Conservation (phyloP, 164 flowering plant genomes). For the Chloranthus sessilifolius region DNA sequence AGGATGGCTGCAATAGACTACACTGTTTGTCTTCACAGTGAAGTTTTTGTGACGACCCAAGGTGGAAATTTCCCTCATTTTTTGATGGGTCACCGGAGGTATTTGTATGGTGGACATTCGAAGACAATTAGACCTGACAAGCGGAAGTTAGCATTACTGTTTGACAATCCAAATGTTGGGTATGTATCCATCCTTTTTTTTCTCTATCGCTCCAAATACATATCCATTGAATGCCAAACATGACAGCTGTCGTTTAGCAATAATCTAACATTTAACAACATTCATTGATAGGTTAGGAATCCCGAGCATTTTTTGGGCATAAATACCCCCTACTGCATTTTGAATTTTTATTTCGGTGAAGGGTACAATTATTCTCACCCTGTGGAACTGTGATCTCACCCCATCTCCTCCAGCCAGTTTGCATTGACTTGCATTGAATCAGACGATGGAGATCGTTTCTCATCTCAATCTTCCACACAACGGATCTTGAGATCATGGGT, state of each 20-base stretch:
- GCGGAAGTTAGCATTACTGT: slow-evolving; percentile 66
- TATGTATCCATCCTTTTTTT: slow-evolving; percentile 27
- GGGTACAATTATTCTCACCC: no score
- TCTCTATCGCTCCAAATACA: neutral
- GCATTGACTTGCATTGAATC: no score
- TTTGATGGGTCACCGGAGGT: slow-evolving; percentile 87
- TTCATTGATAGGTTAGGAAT: no score
- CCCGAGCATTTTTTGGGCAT: no score
- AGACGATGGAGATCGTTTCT: no score
- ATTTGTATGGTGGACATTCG: slow-evolving; percentile 81
- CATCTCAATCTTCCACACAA: no score
- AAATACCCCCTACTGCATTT: no score
- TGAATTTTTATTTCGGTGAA: no score
- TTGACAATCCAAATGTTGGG: slow-evolving; percentile 88
- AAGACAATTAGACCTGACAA: slow-evolving; percentile 92
- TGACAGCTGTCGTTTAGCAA: no score
- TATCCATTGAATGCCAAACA: neutral
- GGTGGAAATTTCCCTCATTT: slow-evolving; percentile 97
- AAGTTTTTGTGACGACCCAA: slow-evolving; percentile 96
- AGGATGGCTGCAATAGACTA: slow-evolving; percentile 99
- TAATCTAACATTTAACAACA: neutral
- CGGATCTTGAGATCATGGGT: no score
- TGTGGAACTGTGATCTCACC: no score
- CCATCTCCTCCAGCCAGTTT: no score
- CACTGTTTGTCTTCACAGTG: slow-evolving; percentile 95